These are phyloP conservation scores for Ogataea sp. DNA, from an alignment of 805 yeast species.

Conservation along the genomic window DNA sequence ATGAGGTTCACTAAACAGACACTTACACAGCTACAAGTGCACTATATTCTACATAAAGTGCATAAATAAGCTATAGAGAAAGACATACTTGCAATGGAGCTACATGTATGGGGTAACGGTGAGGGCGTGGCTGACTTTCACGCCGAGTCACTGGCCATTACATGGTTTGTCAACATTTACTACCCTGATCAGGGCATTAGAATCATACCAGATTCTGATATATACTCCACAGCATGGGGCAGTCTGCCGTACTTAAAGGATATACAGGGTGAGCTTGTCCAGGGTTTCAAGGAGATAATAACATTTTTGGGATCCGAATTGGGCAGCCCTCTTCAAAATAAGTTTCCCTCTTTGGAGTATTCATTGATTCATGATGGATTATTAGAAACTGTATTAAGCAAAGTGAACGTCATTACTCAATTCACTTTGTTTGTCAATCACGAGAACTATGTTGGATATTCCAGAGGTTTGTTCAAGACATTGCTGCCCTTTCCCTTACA, in stretches of 20 bases:
- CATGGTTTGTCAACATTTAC: slow-evolving; percentile 30
- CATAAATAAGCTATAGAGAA: no score
- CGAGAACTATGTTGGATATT: slow-evolving; percentile 50
- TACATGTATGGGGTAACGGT: slow-evolving; percentile 38
- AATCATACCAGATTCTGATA: slow-evolving; percentile 50
- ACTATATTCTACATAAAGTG: no score
- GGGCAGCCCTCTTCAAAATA: slow-evolving; percentile 1
- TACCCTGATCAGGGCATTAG: slow-evolving; percentile 18
- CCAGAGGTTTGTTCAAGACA: slow-evolving; percentile 44
- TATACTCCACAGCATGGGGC: slow-evolving; percentile 41
- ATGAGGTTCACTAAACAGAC: no score
- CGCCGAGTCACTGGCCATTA: slow-evolving; percentile 42
- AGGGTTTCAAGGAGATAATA: slow-evolving; percentile 36
- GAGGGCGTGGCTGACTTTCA: slow-evolving; percentile 34
- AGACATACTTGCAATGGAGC: slow-evolving; percentile 7
- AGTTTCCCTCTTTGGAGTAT: slow-evolving; percentile 11
- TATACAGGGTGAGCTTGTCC: slow-evolving; percentile 7
- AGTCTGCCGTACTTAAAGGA: slow-evolving; percentile 39
- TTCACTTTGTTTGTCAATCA: slow-evolving; percentile 51
- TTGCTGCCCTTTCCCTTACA: slow-evolving; percentile 68
- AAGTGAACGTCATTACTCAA: slow-evolving; percentile 39
- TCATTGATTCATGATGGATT: slow-evolving; percentile 37
- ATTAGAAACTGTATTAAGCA: slow-evolving; percentile 31
- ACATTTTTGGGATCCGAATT: slow-evolving; percentile 15
- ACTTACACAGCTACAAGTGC: no score